Evolutionary conservation across 495 filamentous ascomycete genomes (phyloP).

Genomic region (Parmelia sp.): DNA sequence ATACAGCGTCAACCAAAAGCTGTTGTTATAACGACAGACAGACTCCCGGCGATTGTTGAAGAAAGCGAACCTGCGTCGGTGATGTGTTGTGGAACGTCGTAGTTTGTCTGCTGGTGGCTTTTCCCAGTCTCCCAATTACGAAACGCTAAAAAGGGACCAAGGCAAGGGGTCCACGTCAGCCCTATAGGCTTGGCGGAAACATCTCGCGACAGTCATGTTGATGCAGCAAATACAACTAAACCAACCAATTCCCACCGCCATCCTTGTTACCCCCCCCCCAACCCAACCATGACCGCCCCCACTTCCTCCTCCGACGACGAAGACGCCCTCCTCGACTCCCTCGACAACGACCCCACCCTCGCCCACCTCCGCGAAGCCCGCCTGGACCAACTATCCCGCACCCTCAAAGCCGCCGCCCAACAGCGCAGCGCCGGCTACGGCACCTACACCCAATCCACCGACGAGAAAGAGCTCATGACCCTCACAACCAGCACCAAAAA

Average conservation of each 20-base stretch:
- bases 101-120: neutral
- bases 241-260: no score
- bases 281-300: constrained; percentile 20
- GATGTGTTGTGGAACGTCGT: neutral
- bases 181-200: constrained; percentile 1
- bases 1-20: neutral
- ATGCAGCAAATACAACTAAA: no score
- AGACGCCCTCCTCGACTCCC: constrained; percentile 63
- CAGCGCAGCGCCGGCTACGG: constrained; percentile 35
- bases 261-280: no score
- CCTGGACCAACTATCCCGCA: constrained; percentile 63
- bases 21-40: neutral
- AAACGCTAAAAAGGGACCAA: neutral
- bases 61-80: neutral
- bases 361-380: constrained; percentile 62
- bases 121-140: neutral
- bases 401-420: constrained; percentile 46
- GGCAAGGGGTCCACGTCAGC: neutral
- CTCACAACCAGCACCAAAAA: constrained; percentile 59
- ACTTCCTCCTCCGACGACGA: constrained; percentile 44
- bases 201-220: no score
- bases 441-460: constrained; percentile 52
- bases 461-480: constrained; percentile 62
- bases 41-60: neutral
- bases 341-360: constrained; percentile 47